phyloP scores from a whole-genome alignment of 1,284 basidiomycete genomes.

The Rhodotorula sp. region DNA sequence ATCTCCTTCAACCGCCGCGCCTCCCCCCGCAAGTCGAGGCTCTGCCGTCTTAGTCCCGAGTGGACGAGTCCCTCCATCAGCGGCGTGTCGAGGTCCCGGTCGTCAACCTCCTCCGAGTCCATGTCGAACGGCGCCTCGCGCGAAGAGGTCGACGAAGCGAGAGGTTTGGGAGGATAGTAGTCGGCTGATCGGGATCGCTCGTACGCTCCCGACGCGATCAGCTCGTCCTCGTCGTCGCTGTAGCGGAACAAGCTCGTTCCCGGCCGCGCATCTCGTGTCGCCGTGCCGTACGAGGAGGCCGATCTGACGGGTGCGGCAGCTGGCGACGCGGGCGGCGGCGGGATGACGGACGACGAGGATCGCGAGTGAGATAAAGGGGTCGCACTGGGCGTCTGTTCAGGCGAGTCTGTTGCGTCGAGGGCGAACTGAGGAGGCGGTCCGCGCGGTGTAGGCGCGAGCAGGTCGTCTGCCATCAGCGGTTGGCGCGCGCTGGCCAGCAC shows the following conservation, averaged over 20 bases:
- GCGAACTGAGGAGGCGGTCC: constrained; percentile 7
- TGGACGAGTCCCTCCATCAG: constrained; percentile 35
- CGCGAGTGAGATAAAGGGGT: background rate
- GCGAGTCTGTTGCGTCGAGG: constrained; percentile 3
- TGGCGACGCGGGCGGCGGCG: constrained; percentile 9
- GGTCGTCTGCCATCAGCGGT: constrained; percentile 9
- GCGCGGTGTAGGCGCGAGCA: constrained; percentile 11
- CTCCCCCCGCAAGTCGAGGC: constrained; percentile 24
- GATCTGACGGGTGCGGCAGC: background rate
- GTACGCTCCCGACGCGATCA: constrained; percentile 4
- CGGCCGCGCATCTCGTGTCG: background rate
- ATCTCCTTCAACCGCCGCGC: constrained; percentile 31
- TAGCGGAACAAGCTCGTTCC: constrained; percentile 5
- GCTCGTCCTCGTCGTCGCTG: constrained; percentile 11
- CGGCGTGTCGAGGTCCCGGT: constrained; percentile 26
- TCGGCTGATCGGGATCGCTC: background rate
- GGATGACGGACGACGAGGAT: background rate
- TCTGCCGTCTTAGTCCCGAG: constrained; percentile 22
- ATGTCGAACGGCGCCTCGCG: constrained; percentile 50
- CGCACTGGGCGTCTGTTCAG: background rate
- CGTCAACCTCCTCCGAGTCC: constrained; percentile 35
- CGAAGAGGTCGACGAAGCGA: constrained; percentile 43
- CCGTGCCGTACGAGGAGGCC: background rate
- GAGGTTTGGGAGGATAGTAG: constrained; percentile 30
- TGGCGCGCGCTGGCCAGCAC: background rate